Base-by-base conservation (phyloP, 495 filamentous ascomycete genomes). In the Hypoxylon trugodes region DNA sequence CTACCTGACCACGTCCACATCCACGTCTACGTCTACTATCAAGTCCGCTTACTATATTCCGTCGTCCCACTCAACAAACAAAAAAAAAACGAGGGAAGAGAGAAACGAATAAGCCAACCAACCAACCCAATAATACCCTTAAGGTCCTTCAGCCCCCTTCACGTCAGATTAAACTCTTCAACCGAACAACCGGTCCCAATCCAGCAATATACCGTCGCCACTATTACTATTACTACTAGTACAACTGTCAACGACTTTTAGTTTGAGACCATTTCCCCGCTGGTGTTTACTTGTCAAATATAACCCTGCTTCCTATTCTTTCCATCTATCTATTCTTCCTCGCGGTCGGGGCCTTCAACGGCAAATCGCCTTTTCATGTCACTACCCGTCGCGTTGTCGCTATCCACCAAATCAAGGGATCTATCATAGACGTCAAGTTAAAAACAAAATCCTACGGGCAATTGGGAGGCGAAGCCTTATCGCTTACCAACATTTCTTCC, bases 141-240 rank as follows among this genome's bases (percentile, higher is more conserved):
- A 22, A 26, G 43, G 42, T 35, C 43, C 52, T 53, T 48, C 48
- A 60, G 56, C 60, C 54, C 38, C 47, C 61, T 67, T 66, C 63
- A 52, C 63, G 64, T 67, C 53, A 62, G 46, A 67, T 58, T 67
- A 67, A 61, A 53, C n/a, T 67, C 64, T 58, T 62, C 58, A 18
- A 47, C 28, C 59, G 3, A 15, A 30, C 24, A 35, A 45, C 36
- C 25, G 36, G 16, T 15, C 16, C 30, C 19, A 22, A n/a, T 38
- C 42, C 26, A 36, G n/a, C 21, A 30, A 36, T 33, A 47, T 21
- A 43, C 28, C 6, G 22, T 8, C 43, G 21, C 30, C 25, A 46
- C 42, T 46, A 30, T 15, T 46, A 46, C 24, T 30, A 30, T 13
- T 46, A 28, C 42, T 35, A n/a, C 32, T n/a, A n/a, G n/a, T n/a